Conservation (phyloP, 805 yeast genomes). For the Metschnikowia orientalis region DNA sequence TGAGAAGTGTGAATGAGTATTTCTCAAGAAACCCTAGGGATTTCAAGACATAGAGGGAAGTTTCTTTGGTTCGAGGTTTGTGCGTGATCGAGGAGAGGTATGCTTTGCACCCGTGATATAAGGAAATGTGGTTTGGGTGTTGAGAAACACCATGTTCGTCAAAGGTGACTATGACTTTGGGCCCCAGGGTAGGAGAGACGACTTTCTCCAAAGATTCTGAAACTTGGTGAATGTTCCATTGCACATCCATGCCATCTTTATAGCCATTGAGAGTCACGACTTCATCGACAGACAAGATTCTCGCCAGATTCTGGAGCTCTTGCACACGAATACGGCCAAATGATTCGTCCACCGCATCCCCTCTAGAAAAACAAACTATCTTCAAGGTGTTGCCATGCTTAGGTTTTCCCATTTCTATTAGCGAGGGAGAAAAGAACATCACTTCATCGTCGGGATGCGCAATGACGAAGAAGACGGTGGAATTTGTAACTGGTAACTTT, state of each 20-base stretch:
- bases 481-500: slow-evolving; percentile 29
- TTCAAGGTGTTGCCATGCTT: slow-evolving; percentile 48
- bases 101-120: slow-evolving; percentile 47
- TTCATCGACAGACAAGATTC: slow-evolving; percentile 47
- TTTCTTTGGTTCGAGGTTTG: slow-evolving; percentile 2
- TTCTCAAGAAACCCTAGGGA: slow-evolving; percentile 41
- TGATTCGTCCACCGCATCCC: slow-evolving; percentile 61
- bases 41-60: slow-evolving; percentile 29
- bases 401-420: slow-evolving; percentile 47
- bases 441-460: slow-evolving; percentile 99
- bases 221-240: slow-evolving; percentile 56
- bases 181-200: slow-evolving; percentile 16
- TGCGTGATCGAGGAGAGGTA: slow-evolving; percentile 27
- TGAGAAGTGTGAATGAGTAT: slow-evolving; percentile 45
- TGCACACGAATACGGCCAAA: slow-evolving; percentile 57
- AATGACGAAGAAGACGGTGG: slow-evolving; percentile 51
- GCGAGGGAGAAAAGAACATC: slow-evolving; percentile 89
- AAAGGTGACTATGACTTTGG: slow-evolving; percentile 59
- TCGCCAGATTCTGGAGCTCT: slow-evolving; percentile 58
- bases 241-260: slow-evolving; percentile 61
- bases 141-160: slow-evolving; percentile 78
- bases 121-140: slow-evolving; percentile 81
- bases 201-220: slow-evolving; percentile 30
- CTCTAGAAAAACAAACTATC: slow-evolving; percentile 69
- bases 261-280: slow-evolving; percentile 44